These are phyloP conservation scores for Monosporozyma aquatica DNA, from an alignment of 805 yeast genomes.

Conservation along the genomic window DNA sequence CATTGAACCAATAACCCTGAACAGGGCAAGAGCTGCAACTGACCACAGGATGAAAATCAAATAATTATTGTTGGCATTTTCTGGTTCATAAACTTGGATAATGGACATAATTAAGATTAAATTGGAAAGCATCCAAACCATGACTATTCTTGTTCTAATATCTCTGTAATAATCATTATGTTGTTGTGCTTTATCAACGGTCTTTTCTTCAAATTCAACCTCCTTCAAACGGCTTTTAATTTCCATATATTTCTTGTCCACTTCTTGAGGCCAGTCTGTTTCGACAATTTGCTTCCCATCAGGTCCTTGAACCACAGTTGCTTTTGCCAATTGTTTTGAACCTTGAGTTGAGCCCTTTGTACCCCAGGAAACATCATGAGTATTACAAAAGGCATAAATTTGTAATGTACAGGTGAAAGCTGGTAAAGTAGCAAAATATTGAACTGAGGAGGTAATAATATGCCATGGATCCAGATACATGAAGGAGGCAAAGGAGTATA, in stretches of 20 bases:
- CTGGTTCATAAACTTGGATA: slow-evolving; percentile 69
- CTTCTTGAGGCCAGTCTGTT: slow-evolving; percentile 34
- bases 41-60: slow-evolving; percentile 83
- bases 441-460: slow-evolving; percentile 73
- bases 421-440: slow-evolving; percentile 83
- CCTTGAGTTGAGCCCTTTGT: slow-evolving; percentile 87
- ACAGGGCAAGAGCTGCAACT: slow-evolving; percentile 73
- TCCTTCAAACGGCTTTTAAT: slow-evolving; percentile 32
- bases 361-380: slow-evolving; percentile 95
- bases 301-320: slow-evolving; percentile 70
- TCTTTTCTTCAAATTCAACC: slow-evolving; percentile 23
- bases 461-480: slow-evolving; percentile 96
- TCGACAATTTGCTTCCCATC: slow-evolving; percentile 79
- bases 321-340: slow-evolving; percentile 63
- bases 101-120: slow-evolving; percentile 77
- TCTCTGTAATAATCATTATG: slow-evolving; percentile 88
- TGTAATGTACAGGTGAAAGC: slow-evolving; percentile 87
- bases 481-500: slow-evolving; percentile 73
- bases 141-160: slow-evolving; percentile 89
- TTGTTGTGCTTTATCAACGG: slow-evolving; percentile 24
- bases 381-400: slow-evolving; percentile 94
- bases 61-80: slow-evolving; percentile 61
- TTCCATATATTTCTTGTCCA: slow-evolving; percentile 31
- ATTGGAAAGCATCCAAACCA: slow-evolving; percentile 85
- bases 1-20: slow-evolving; percentile 77